Conservation (phyloP, 148 eudicot genomes). For the Fagopyrum homotropicum region DNA sequence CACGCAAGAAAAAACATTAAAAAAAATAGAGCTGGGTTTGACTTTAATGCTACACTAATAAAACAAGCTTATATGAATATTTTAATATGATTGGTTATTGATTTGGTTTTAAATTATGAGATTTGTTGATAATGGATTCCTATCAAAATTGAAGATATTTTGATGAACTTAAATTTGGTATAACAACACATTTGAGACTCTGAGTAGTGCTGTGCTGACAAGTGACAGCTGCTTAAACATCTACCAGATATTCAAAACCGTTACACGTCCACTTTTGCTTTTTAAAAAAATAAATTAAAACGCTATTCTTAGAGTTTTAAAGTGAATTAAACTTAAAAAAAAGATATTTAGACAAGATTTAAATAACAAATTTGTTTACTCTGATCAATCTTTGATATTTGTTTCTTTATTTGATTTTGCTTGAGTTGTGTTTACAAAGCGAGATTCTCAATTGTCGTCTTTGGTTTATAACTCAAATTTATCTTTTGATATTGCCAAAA, state of each 20-base stretch:
- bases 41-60: background rate
- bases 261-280: background rate
- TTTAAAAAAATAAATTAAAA: background rate
- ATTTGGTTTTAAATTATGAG: background rate
- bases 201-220: background rate
- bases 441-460: too few relatives aligned
- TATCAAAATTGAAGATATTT: background rate
- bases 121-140: background rate
- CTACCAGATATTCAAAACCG: background rate
- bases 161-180: background rate
- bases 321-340: too few relatives aligned
- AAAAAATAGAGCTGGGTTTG: background rate
- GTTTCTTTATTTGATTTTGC: too few relatives aligned
- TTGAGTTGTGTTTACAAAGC: too few relatives aligned
- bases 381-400: too few relatives aligned
- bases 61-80: background rate
- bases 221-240: background rate
- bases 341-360: too few relatives aligned
- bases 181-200: background rate
- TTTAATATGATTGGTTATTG: background rate
- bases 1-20: background rate
- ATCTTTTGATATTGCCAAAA: too few relatives aligned
- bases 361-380: too few relatives aligned
- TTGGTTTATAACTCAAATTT: too few relatives aligned
- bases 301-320: too few relatives aligned